A percentile compares a stretch with the other conserved stretches of the same genome.
Evolutionary conservation across 1,284 basidiomycete genomes (phyloP).

Genomic region (Thecaphora frezii): DNA sequence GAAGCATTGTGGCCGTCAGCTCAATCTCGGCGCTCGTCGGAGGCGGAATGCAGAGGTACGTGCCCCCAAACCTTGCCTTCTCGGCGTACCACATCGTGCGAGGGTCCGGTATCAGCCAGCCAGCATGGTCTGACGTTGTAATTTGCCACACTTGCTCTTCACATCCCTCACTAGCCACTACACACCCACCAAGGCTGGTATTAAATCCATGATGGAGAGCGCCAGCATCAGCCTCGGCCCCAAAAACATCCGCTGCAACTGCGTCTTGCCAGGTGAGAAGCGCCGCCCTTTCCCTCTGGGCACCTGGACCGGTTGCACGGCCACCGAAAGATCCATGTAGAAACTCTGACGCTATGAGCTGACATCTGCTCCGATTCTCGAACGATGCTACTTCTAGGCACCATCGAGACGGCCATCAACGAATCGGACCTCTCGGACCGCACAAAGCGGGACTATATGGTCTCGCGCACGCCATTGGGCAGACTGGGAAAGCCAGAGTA

Average conservation of each 20-base stretch:
- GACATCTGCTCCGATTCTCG: too few species aligned
- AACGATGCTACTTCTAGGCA: conserved; percentile 46
- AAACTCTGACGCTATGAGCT: too few species aligned
- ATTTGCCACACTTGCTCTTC: not conserved
- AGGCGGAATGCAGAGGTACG: conserved; percentile 71
- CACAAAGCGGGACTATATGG: conserved; percentile 69
- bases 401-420: conserved; percentile 75
- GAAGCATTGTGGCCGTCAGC: conserved; percentile 74
- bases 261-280: conserved; percentile 60
- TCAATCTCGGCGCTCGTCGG: conserved; percentile 78
- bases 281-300: too few species aligned
- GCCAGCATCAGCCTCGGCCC: conserved; percentile 76
- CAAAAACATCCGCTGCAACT: conserved; percentile 71
- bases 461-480: conserved; percentile 70
- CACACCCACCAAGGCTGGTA: conserved; percentile 78
- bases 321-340: too few species aligned
- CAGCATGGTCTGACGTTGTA: too few species aligned
- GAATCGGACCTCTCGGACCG: conserved; percentile 71
- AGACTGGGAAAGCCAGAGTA: conserved; percentile 66
- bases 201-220: conserved; percentile 79
- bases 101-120: too few species aligned
- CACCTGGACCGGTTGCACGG: too few species aligned
- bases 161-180: conserved; percentile 64
- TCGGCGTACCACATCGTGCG: not conserved
- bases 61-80: not conserved